Conservation (phyloP, 176 grass and related monocot genomes). For the Carex parvula region DNA sequence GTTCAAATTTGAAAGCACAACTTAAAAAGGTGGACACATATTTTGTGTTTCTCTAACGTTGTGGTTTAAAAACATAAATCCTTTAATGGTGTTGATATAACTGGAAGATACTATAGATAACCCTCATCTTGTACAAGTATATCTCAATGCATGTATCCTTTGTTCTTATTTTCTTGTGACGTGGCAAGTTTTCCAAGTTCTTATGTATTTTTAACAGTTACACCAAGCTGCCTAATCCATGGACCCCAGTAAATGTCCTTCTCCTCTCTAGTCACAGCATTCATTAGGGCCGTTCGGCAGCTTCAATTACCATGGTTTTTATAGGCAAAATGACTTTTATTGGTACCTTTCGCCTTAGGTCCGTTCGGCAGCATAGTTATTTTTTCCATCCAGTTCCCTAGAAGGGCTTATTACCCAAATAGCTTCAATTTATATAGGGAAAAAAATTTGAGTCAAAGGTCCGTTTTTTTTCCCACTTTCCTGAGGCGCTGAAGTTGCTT, state of each 20-base stretch:
- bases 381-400: no score
- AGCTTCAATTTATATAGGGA: no score
- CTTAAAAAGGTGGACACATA: not conserved
- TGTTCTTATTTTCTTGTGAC: not conserved
- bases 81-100: not conserved
- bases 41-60: not conserved
- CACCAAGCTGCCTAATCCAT: not conserved
- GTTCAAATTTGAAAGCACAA: not conserved
- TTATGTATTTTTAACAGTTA: not conserved
- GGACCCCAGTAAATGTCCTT: conserved; percentile 7
- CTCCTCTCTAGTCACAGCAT: not conserved
- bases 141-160: not conserved
- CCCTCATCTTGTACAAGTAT: not conserved
- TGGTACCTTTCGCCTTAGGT: no score
- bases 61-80: not conserved
- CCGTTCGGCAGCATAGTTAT: no score
- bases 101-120: not conserved
- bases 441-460: no score
- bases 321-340: no score
- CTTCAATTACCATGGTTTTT: no score
- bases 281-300: no score
- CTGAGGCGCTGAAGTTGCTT: no score
- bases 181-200: not conserved
- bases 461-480: no score
- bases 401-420: no score